Percentiles rank a stretch among this genome's conserved stretches.
Conservation (phyloP, 1,284 basidiomycete genomes). For the Ustilago crameri region DNA sequence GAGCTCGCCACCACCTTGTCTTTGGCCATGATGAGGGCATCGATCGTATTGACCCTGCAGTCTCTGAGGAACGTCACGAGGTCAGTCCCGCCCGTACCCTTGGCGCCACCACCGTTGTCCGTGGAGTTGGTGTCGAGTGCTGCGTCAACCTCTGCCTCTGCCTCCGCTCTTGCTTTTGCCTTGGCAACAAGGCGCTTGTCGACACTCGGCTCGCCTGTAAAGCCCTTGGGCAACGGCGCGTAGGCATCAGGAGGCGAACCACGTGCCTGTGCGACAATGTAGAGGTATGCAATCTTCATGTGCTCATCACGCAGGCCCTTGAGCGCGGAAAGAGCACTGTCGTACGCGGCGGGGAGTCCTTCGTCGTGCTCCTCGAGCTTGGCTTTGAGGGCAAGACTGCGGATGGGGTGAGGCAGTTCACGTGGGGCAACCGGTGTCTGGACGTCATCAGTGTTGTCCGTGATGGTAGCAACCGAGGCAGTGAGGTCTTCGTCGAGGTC, state of each 20-base stretch:
- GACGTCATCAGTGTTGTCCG: conserved; percentile 2
- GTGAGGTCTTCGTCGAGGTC: background rate
- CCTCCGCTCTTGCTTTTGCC: conserved; percentile 14
- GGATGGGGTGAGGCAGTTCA: conserved; percentile 50
- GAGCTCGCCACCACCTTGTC: conserved; percentile 11
- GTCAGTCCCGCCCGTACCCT: conserved; percentile 65
- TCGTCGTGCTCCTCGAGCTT: conserved; percentile 39
- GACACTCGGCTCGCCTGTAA: conserved; percentile 35
- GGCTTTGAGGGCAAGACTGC: conserved; percentile 51
- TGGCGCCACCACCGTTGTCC: conserved; percentile 38
- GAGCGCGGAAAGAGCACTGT: conserved; percentile 78
- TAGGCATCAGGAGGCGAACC: conserved; percentile 51
- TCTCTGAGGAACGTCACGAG: conserved; percentile 60
- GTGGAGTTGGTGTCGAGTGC: conserved; percentile 34
- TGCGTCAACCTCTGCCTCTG: conserved; percentile 22
- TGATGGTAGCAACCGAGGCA: background rate
- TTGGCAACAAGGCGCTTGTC: conserved; percentile 25
- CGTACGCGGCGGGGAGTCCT: conserved; percentile 72
- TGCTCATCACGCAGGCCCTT: conserved; percentile 87
- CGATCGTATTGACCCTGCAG: conserved; percentile 60
- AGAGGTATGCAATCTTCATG: conserved; percentile 84
- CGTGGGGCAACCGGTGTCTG: background rate
- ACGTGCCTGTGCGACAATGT: conserved; percentile 71
- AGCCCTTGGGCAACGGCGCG: conserved; percentile 44
- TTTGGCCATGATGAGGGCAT: conserved; percentile 52